Conservation (phyloP, 306 rosid species). For the Aeschynomene evenia region DNA sequence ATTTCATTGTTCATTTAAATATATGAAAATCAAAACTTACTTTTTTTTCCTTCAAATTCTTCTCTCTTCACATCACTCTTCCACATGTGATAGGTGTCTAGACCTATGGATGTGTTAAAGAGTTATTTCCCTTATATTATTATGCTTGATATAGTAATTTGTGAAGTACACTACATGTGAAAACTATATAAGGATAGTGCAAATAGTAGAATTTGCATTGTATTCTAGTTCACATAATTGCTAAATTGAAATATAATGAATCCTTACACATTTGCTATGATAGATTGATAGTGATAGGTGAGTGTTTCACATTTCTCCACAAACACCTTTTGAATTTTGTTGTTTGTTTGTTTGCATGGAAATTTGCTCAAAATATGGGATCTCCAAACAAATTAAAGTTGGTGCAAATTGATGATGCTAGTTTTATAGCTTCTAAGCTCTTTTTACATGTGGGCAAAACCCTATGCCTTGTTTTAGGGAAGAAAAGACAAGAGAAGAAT, state of each 20-base stretch:
- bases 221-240: background rate
- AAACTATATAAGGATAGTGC: background rate
- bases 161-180: background rate
- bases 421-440: background rate
- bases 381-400: background rate
- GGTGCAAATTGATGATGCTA: constrained; percentile 5
- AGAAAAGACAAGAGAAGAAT: constrained; percentile 9
- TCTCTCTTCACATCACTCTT: too few relatives aligned
- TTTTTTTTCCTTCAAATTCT: too few relatives aligned
- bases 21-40: too few relatives aligned
- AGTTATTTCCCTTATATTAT: too few relatives aligned
- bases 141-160: background rate
- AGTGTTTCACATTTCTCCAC: constrained; percentile 14
- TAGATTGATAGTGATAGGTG: constrained; percentile 15
- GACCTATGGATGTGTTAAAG: too few relatives aligned
- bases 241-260: background rate
- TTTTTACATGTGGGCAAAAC: background rate
- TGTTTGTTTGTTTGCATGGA: constrained; percentile 14
- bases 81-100: too few relatives aligned
- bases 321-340: constrained; percentile 12
- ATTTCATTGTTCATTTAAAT: too few relatives aligned
- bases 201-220: background rate
- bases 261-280: background rate
- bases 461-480: background rate
- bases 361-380: constrained; percentile 10